These are phyloP conservation scores for Penicillium steckii DNA, from an alignment of 495 filamentous ascomycete genomes.

Conservation along the genomic window DNA sequence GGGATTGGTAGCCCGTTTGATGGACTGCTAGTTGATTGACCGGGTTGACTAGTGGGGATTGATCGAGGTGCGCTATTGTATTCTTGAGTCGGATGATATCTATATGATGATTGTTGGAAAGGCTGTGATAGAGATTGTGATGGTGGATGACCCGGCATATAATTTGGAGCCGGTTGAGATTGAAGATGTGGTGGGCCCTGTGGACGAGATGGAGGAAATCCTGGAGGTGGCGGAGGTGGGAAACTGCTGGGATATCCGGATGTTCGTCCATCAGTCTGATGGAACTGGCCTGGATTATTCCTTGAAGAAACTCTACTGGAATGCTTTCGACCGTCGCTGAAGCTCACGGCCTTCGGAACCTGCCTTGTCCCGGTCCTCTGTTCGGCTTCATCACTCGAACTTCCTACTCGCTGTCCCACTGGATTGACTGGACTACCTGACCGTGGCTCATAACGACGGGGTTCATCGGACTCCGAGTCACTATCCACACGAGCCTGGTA, in stretches of 20 bases:
- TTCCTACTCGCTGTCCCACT: conserved; percentile 2
- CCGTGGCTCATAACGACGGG: background rate
- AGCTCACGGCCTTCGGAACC: conserved; percentile 10
- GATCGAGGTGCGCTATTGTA: conserved; percentile 12
- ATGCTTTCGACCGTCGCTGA: conserved; percentile 12
- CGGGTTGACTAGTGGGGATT: conserved; percentile 12
- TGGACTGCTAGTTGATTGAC: conserved; percentile 4
- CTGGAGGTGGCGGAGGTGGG: conserved; percentile 19
- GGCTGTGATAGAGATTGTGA: background rate
- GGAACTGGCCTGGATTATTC: conserved; percentile 4
- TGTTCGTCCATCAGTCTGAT: conserved; percentile 2
- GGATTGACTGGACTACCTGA: background rate
- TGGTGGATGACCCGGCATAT: background rate
- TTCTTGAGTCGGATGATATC: conserved; percentile 6
- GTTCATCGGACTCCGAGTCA: conserved; percentile 32
- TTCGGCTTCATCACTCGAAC: conserved; percentile 22
- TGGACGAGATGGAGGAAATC: conserved; percentile 9
- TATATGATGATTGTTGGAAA: conserved; percentile 10
- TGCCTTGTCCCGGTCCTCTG: conserved; percentile 15
- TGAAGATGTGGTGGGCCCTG: conserved; percentile 3
- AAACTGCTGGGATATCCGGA: conserved; percentile 13
- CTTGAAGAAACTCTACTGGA: conserved; percentile 18
- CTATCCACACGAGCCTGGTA: conserved; percentile 42
- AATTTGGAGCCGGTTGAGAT: background rate
- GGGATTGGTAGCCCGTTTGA: conserved; percentile 8